Percentiles rank a stretch among this genome's conserved stretches.
Evolutionary conservation across 371 early-diverging fungal species (phyloP).

Genomic region (Cokeromyces recurvatus): DNA sequence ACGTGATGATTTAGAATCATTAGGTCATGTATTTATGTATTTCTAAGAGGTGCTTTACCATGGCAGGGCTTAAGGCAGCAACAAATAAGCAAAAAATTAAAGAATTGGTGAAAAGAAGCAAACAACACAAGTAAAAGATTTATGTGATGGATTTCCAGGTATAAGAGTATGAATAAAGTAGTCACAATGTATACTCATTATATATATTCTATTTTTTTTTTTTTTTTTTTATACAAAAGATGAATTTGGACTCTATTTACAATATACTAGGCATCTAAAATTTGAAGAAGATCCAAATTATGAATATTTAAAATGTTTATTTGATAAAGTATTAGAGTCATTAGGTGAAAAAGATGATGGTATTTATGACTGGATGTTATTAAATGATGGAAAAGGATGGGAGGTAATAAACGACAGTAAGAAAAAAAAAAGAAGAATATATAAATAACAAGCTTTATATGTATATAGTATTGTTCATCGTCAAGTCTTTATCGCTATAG

Average conservation of each 20-base stretch:
- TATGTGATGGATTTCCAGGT: slow-evolving; percentile 83
- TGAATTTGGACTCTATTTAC: slow-evolving; percentile 84
- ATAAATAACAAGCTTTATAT: too few species aligned
- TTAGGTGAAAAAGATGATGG: slow-evolving; percentile 78
- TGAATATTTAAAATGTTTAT: slow-evolving; percentile 72
- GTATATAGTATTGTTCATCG: slow-evolving; percentile 18
- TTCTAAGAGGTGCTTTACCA: slow-evolving; percentile 94
- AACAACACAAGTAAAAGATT: slow-evolving; percentile 75
- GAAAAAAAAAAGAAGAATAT: not conserved
- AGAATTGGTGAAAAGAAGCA: slow-evolving; percentile 97
- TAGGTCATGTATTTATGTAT: slow-evolving; percentile 98
- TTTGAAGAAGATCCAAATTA: slow-evolving; percentile 97
- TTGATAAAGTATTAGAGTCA: slow-evolving; percentile 72
- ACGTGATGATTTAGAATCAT: slow-evolving; percentile 96
- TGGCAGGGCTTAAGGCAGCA: slow-evolving; percentile 98
- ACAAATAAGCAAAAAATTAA: slow-evolving; percentile 96
- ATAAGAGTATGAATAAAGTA: not conserved
- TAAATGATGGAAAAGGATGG: slow-evolving; percentile 51
- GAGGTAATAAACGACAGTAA: slow-evolving; percentile 24
- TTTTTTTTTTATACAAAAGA: slow-evolving; percentile 25
- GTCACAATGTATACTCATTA: not conserved
- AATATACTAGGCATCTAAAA: slow-evolving; percentile 62
- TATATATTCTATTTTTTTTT: not conserved
- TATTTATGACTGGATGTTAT: slow-evolving; percentile 88
- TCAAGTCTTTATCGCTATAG: slow-evolving; percentile 13